Conservation (phyloP, 176 grass and related monocot genomes). For the Eremochloa ophiuroides region DNA sequence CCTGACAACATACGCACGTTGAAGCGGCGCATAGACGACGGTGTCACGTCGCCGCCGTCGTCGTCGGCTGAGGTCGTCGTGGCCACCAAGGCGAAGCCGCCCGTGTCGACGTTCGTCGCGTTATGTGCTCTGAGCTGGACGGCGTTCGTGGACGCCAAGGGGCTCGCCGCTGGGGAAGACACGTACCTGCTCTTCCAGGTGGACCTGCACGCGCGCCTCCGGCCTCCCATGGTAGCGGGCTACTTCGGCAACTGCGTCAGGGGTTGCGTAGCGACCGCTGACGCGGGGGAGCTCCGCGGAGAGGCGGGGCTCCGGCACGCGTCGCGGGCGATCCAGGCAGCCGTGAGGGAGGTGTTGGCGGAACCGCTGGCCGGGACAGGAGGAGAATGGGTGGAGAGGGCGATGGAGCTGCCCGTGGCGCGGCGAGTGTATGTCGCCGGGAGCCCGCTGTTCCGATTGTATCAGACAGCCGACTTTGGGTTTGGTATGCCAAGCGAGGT, state of each 20-base stretch:
- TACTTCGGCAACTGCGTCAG: slow-evolving; percentile 29
- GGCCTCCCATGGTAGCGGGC: slow-evolving; percentile 9
- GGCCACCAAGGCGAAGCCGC: background rate
- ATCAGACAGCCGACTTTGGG: background rate
- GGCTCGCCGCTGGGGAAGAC: background rate
- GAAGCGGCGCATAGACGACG: slow-evolving; percentile 3
- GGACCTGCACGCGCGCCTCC: slow-evolving; percentile 19
- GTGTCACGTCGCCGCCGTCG: too few species aligned
- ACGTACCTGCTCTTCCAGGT: background rate
- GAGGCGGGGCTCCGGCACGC: background rate
- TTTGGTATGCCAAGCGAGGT: background rate
- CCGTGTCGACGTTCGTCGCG: slow-evolving; percentile 34
- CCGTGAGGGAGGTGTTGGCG: background rate
- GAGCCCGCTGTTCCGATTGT: background rate
- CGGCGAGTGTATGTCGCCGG: background rate
- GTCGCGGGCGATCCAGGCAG: slow-evolving; percentile 1
- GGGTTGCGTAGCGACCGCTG: background rate
- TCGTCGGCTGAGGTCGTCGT: background rate
- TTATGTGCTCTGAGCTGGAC: slow-evolving; percentile 1
- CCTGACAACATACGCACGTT: too few species aligned
- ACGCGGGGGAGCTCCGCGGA: background rate
- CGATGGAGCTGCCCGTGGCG: background rate
- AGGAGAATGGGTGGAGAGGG: background rate
- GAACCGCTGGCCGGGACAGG: background rate
- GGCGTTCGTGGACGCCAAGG: slow-evolving; percentile 1